Evolutionary conservation across 2,329 filamentous ascomycete genomes (phyloP), one percentile per base, ranked within the genome.

Genomic region (Aspergillus brasiliensis): DNA sequence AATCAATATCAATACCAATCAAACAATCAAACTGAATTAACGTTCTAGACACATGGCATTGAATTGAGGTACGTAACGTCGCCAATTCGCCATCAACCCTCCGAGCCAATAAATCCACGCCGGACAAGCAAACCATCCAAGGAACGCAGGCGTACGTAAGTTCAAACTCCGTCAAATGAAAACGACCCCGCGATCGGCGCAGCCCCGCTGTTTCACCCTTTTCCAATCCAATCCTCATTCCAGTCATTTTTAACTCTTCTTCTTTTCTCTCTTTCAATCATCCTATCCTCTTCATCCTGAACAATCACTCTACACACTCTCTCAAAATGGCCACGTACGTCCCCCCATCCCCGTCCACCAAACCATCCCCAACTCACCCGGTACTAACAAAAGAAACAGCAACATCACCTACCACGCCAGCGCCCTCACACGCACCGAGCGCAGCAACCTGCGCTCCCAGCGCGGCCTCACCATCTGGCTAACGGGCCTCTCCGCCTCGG

Each of bases 401-500:
- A 80, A 80, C 75, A 80, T 81, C 65, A 80, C 78, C 70, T 80
- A 72, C 76, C 79, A 81, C 71, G 73, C 76, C 58, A 70, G 72
- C 37, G 76, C 73, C 56, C 66, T 81, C 46, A 80, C 76, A 51
- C 77, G 76, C 66, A 59, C 62, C 21, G 77, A 80, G 69, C 77
- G 79, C 68, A 71, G 70, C 64, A 62, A 62, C 53, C 70, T 77
- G 60, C 91, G 92, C 79, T 87, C 88, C 77, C 95, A 99, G 80
- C 86, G 87, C 68, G 95, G 95, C 75, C 89, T 96, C 76, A 99
- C 95, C 59, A 89, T 99, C 80, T 99, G 95, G 95, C 91, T 99
- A 75, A 99, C 95, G 1, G 95, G 95, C 57, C 91, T 99, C 65
- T 96, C 91, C 38, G 95, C 94, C 54, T 97, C 92, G 0, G 95